Base-by-base conservation (phyloP, 345 rosid genomes). In the Moringa oleifera region DNA sequence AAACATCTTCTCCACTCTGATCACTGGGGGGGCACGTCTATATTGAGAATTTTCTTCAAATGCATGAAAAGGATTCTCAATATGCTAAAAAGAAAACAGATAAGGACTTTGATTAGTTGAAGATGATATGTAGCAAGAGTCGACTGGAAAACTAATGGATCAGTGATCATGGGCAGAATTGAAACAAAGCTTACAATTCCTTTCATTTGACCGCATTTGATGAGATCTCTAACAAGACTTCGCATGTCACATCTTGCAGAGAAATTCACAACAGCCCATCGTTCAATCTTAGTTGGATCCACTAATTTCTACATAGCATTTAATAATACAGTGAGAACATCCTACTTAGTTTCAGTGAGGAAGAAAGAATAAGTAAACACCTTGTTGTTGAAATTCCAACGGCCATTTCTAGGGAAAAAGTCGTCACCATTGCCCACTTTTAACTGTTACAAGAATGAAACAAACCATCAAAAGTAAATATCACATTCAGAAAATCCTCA, bases 361-460 rank as follows among this genome's bases (percentile, higher is more conserved):
- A 18, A 46, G 18, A 51, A 13, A 20, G 53, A 28, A 11, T 5
- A 33, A 33, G 11, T 33, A 33, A 25, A 8, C 46, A 94, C 99
- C 95, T 90, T 94, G 17, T 83, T 82, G 61, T 88, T 90, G 33
- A 94, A 88, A 74, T 90, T 94, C 99, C 99, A 94, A 21, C 96
- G 80, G 12, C 99, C 99, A 65, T 83, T 85, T 18, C 86, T 78
- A 12, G 97, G 95, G 31, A 62, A 61, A 49, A 90, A 80, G 60
- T 88, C 90, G 49, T 83, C 90, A 20, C 98, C 97, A 2, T 88
- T 88, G 22, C 99, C 99, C 23, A 80, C 80, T 76, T 81, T 88
- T 64, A 94, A 76, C 99, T 94, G 85, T 36, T 51, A 63, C 31
- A n/a, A 61, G 52, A 16, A 58, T 20, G 23, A 54, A 41, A 51